phyloP scores from a whole-genome alignment of 108 stramenopile species.

The Mediolabrus comicus region DNA sequence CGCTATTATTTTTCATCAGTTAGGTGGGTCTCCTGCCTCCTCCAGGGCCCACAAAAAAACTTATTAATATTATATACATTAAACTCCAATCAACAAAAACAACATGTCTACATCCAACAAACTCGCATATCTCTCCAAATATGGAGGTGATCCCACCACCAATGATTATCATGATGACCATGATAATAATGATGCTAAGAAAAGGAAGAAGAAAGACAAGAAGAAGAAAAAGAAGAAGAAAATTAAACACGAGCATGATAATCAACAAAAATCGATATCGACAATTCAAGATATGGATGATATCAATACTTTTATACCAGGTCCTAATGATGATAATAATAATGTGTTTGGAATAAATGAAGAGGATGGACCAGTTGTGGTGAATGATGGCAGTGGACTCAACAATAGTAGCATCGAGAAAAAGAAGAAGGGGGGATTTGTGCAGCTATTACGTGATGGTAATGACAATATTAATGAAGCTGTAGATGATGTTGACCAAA shows the following conservation, averaged over 20 bases:
- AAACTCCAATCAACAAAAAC: background rate
- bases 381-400: background rate
- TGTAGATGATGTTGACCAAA: background rate
- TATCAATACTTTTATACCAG: background rate
- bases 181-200: slow-evolving; percentile 4
- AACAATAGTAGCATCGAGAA: background rate
- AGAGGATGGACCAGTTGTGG: slow-evolving; percentile 32
- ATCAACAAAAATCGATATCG: background rate
- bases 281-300: slow-evolving; percentile 27
- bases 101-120: slow-evolving; percentile 22
- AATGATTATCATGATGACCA: background rate
- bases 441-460: background rate
- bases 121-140: slow-evolving; percentile 56
- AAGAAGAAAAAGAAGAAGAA: slow-evolving; percentile 10
- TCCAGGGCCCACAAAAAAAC: no score
- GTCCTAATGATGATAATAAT: slow-evolving; percentile 4
- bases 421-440: background rate
- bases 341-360: slow-evolving; percentile 12
- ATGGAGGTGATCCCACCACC: slow-evolving; percentile 6
- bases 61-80: no score
- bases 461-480: background rate
- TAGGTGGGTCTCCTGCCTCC: no score
- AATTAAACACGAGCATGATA: background rate
- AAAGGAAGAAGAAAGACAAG: slow-evolving; percentile 27
- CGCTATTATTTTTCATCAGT: no score